These are phyloP conservation scores for Solanum chiquidenum DNA, from an alignment of 257 asterid species.

Conservation along the genomic window DNA sequence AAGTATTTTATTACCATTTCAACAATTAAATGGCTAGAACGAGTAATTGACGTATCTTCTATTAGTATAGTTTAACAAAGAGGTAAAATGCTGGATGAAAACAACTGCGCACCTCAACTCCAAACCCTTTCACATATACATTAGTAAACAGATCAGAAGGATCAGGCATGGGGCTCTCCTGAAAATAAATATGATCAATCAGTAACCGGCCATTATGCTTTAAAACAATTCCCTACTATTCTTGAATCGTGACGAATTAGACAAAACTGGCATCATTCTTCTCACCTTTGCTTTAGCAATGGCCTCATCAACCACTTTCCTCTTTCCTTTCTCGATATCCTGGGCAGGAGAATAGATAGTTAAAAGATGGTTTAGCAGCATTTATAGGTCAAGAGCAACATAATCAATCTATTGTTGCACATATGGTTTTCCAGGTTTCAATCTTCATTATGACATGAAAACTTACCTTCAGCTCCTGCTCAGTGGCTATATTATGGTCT, in stretches of 20 bases:
- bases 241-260: background rate
- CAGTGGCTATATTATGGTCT: slow-evolving; percentile 68
- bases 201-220: background rate
- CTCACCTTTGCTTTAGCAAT: slow-evolving; percentile 96
- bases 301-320: slow-evolving; percentile 90
- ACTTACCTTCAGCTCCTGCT: slow-evolving; percentile 79
- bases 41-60: background rate
- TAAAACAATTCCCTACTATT: background rate
- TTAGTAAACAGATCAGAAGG: slow-evolving; percentile 83
- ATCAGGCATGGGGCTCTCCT: slow-evolving; percentile 90
- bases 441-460: background rate
- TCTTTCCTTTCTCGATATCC: slow-evolving; percentile 82
- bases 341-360: slow-evolving; percentile 7
- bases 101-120: slow-evolving; percentile 57
- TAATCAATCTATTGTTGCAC: slow-evolving; percentile 18
- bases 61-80: background rate
- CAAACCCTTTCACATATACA: slow-evolving; percentile 66
- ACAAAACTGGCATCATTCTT: background rate
- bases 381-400: background rate
- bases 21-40: background rate
- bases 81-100: background rate
- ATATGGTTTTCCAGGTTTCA: background rate
- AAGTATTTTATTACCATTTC: background rate
- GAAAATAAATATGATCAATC: slow-evolving; percentile 20
- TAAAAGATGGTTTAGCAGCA: background rate